Conservation (phyloP, 1,139 yeast species). For the Pichia sp. region DNA sequence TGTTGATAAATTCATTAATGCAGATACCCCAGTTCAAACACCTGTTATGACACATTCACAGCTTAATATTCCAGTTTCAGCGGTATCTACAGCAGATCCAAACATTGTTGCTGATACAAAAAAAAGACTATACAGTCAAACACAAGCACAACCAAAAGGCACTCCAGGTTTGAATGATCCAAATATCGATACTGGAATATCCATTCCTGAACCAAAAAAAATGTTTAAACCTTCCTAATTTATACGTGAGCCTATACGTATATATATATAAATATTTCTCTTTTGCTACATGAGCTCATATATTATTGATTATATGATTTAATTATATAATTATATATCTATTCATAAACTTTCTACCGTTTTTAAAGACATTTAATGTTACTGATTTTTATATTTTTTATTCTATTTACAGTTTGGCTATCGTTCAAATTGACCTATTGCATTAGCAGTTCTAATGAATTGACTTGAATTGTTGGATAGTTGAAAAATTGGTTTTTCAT, state of each 20-base stretch:
- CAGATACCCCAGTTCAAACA: constrained; percentile 9
- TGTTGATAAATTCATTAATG: constrained; percentile 12
- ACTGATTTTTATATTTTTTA: neutral
- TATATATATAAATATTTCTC: too few species aligned
- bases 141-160: neutral
- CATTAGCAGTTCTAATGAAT: constrained; percentile 19
- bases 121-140: too few species aligned
- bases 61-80: neutral
- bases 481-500: constrained; percentile 11
- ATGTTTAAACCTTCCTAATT: neutral
- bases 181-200: too few species aligned
- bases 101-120: too few species aligned
- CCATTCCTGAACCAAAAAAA: neutral
- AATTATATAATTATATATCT: too few species aligned
- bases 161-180: neutral
- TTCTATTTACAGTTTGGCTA: neutral
- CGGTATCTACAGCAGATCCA: neutral
- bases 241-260: too few species aligned
- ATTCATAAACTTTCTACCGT: too few species aligned
- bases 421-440: constrained; percentile 11
- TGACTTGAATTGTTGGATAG: constrained; percentile 13
- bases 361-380: neutral
- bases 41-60: constrained; percentile 6
- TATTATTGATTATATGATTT: too few species aligned
- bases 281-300: too few species aligned